Evolutionary conservation across 1,139 yeast species (phyloP).

Genomic region (Saccharomycopsis hybrid): DNA sequence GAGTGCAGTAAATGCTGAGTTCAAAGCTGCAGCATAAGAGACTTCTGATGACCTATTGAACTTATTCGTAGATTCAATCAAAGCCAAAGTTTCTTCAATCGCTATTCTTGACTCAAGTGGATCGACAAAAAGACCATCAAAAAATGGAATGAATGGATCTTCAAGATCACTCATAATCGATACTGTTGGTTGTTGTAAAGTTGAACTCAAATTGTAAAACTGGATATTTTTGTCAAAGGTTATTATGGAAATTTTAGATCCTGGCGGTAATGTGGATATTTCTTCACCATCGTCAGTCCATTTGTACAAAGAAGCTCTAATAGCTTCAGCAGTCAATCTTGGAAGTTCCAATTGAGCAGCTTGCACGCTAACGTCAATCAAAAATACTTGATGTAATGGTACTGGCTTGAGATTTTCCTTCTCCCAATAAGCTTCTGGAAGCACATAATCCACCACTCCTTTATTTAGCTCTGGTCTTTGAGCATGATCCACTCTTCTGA

Average conservation of each 20-base stretch:
- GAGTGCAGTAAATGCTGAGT: constrained; percentile 63
- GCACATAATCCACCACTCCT: constrained; percentile 83
- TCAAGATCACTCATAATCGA: constrained; percentile 68
- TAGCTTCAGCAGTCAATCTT: constrained; percentile 64
- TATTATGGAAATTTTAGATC: constrained; percentile 58
- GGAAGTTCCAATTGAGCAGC: constrained; percentile 61
- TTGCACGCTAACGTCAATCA: constrained; percentile 67
- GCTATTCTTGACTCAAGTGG: constrained; percentile 58
- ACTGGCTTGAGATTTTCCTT: constrained; percentile 35
- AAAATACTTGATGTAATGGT: constrained; percentile 65
- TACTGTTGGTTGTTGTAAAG: constrained; percentile 54
- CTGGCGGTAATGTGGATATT: constrained; percentile 30
- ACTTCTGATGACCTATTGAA: constrained; percentile 53
- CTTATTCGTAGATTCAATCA: constrained; percentile 46
- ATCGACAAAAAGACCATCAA: constrained; percentile 73
- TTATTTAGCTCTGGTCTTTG: constrained; percentile 68
- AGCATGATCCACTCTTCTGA: constrained; percentile 55
- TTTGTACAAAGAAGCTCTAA: constrained; percentile 48
- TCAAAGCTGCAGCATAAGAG: constrained; percentile 73
- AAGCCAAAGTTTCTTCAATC: constrained; percentile 62
- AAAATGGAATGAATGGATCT: constrained; percentile 78
- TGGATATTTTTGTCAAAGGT: constrained; percentile 72
- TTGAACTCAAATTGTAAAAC: constrained; percentile 62
- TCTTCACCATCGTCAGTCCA: constrained; percentile 12
- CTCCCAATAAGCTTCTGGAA: constrained; percentile 66